Conservation (phyloP, 495 filamentous ascomycete genomes). For the Rhizodiscina lignyota region DNA sequence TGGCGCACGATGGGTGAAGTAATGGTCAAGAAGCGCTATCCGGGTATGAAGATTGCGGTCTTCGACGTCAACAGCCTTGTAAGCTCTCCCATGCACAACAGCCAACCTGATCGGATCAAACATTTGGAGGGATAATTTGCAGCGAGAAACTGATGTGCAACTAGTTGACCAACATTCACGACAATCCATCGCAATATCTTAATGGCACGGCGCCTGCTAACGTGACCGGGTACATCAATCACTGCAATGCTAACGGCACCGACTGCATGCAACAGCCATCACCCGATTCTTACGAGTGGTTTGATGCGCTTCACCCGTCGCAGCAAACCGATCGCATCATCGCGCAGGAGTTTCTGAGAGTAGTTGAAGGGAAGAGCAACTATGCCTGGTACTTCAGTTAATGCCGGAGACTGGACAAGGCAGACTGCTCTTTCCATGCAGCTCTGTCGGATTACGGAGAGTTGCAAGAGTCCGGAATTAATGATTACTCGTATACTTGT, state of each 20-base stretch:
- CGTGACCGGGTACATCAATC: constrained; percentile 35
- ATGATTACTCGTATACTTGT: too few relatives aligned
- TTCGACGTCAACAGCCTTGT: constrained; percentile 47
- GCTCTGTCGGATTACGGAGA: too few relatives aligned
- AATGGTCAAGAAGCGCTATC: constrained; percentile 34
- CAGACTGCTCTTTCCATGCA: too few relatives aligned
- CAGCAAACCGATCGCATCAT: constrained; percentile 36
- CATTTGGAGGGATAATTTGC: not conserved
- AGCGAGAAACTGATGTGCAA: not conserved
- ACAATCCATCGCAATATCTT: constrained; percentile 39
- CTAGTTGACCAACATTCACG: constrained; percentile 43
- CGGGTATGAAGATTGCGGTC: constrained; percentile 41
- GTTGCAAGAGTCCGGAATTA: too few relatives aligned
- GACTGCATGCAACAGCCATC: constrained; percentile 11
- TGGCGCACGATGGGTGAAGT: constrained; percentile 43
- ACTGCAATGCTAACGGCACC: constrained; percentile 30
- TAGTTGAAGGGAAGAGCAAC: constrained; percentile 36
- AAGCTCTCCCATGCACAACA: too few relatives aligned
- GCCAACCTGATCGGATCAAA: too few relatives aligned
- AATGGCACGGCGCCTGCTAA: constrained; percentile 42
- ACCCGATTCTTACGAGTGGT: constrained; percentile 32
- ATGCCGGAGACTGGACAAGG: too few relatives aligned
- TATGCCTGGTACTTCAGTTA: constrained; percentile 46
- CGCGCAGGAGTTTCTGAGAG: constrained; percentile 42
- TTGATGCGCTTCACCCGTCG: constrained; percentile 53